Percentiles rank a stretch among this genome's conserved stretches.
phyloP scores from a whole-genome alignment of 192 early-diverging fungal species.

The Gamsiella multidivaricata region DNA sequence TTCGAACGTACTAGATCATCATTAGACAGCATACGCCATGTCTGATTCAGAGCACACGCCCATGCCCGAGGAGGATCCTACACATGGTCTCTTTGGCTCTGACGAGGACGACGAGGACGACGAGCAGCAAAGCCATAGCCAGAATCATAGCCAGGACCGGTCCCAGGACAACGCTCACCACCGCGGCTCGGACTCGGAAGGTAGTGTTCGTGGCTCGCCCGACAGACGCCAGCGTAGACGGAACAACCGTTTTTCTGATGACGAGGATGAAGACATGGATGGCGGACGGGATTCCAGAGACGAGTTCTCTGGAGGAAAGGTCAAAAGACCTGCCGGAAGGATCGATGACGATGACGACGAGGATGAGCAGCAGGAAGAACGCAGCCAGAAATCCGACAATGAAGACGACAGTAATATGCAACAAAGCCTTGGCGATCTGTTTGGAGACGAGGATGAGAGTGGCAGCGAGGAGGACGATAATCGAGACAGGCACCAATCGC shows the following conservation, averaged over 20 bases:
- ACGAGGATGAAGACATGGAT: slow-evolving; percentile 26
- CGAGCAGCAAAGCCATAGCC: background rate
- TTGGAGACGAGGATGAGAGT: slow-evolving; percentile 36
- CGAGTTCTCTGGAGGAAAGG: slow-evolving; percentile 4
- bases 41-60: slow-evolving; percentile 52
- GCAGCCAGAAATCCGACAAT: too few relatives aligned
- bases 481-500: background rate
- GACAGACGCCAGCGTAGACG: slow-evolving; percentile 22
- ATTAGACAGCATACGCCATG: slow-evolving; percentile 3
- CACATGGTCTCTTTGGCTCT: slow-evolving; percentile 46
- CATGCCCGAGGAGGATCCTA: slow-evolving; percentile 35
- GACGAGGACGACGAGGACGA: slow-evolving; percentile 51
- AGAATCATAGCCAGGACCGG: slow-evolving; percentile 11
- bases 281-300: background rate
- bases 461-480: slow-evolving; percentile 28
- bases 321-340: slow-evolving; percentile 27
- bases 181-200: slow-evolving; percentile 18
- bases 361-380: slow-evolving; percentile 24
- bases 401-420: slow-evolving; percentile 1
- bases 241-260: slow-evolving; percentile 42
- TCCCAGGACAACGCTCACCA: background rate
- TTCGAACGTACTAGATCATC: background rate
- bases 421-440: slow-evolving; percentile 27
- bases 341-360: slow-evolving; percentile 46
- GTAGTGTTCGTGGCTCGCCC: slow-evolving; percentile 12